Conservation (phyloP, 495 filamentous ascomycete genomes). For the Penicillium simplicissimum region DNA sequence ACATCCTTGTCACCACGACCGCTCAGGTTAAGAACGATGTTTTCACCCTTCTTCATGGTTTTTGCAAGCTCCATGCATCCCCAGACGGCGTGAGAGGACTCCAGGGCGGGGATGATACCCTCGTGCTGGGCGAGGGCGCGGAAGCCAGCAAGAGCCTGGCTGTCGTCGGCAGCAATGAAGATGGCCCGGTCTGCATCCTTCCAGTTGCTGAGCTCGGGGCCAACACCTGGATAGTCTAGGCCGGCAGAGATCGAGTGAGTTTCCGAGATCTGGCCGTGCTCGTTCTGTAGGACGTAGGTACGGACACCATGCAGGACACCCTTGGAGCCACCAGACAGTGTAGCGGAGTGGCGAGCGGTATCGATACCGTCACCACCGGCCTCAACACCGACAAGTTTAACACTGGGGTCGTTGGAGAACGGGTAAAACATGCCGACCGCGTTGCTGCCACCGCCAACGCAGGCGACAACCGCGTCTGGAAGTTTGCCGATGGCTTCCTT, state of each 20-base stretch:
- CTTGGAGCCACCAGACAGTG: constrained; percentile 81
- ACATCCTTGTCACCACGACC: constrained; percentile 98
- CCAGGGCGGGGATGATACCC: constrained; percentile 94
- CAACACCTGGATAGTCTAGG: constrained; percentile 95
- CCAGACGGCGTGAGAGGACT: constrained; percentile 90
- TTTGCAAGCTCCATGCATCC: constrained; percentile 88
- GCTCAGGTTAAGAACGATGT: constrained; percentile 92
- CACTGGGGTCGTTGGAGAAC: constrained; percentile 79
- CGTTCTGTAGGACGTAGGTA: constrained; percentile 91
- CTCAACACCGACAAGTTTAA: constrained; percentile 91
- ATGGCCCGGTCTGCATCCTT: constrained; percentile 84
- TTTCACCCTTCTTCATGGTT: constrained; percentile 82
- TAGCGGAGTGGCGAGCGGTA: constrained; percentile 84
- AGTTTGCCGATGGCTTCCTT: constrained; percentile 76
- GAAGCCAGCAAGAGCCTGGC: constrained; percentile 90
- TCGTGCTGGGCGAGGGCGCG: constrained; percentile 78
- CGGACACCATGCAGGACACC: constrained; percentile 94
- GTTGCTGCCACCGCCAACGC: constrained; percentile 91
- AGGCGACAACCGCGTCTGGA: constrained; percentile 93
- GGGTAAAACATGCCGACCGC: constrained; percentile 96
- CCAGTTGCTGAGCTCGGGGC: constrained; percentile 88
- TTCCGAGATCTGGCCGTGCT: constrained; percentile 87
- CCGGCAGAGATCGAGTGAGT: constrained; percentile 98
- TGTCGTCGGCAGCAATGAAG: constrained; percentile 91
- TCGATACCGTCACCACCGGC: constrained; percentile 95